Base-by-base conservation (phyloP, 2,329 filamentous ascomycete species). In the Aspergillus vadensis region DNA sequence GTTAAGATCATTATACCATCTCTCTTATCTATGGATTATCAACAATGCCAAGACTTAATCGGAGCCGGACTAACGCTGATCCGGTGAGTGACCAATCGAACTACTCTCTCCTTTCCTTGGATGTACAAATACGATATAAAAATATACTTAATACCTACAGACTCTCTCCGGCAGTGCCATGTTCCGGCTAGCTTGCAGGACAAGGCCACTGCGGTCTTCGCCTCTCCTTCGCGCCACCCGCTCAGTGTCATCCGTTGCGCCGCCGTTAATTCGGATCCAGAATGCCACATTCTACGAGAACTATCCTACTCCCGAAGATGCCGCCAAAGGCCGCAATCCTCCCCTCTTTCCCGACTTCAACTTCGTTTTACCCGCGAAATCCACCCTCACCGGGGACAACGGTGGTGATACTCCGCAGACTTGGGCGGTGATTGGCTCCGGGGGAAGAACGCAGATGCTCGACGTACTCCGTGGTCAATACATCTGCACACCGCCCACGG, bases 221-320 rank as follows among this genome's bases (percentile, higher is more conserved):
- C 39, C 58, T 54, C 44, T 62, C 25, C 52, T 57, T 17, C 63
- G 48, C 21, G 21, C 55, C 6, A 52, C 51, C 38, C 68, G 69
- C 12, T 32, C 59, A 39, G 58, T 63, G 32, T 65, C 67, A 43
- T 66, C 69, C 36, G 15, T 58, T 14, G 51, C 66, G 14, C 68
- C 67, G 21, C 88, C 90, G 43, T 82, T 93, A 61, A 85, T 96
- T 64, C 82, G 82, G 69, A 92, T 96, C 71, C 73, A 83, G 70
- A 88, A 92, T 79, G 92, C 86, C 75, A 94, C 91, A 0, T 96
- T 97, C 76, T 96, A 94, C 78, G 86, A 88, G 43, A 84, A 88
- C 53, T 88, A 93, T 74, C 91, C 91, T 12, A 83, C 83, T 3
- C 64, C 74, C 49, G 69, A 79, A 58, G 65, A 72, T 27, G 70